Evolutionary conservation across 2,329 filamentous ascomycete genomes (phyloP), one percentile per base, ranked within the genome.

Genomic region (Fusarium sp.): DNA sequence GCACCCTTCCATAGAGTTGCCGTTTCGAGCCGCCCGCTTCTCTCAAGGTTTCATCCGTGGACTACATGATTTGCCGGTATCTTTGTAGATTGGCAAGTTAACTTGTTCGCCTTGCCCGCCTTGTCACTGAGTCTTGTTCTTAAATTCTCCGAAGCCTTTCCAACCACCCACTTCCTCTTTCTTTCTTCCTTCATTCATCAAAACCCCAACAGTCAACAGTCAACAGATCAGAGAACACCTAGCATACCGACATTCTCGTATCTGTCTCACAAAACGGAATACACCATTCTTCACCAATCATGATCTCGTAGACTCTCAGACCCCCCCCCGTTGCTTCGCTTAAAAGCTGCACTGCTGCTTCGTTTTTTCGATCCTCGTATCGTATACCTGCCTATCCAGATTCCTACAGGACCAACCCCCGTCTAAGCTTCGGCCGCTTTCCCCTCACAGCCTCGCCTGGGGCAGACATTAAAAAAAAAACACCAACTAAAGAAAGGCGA

Each of bases 401-500:
- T 33, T 33, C n/a, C 18, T 41, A 6, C 54, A 29, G 27, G 27
- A 29, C 27, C 9, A 29, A 29, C n/a, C 31, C 29, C 50, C 35
- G 10, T 37, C 54, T 69, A 31, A 56, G 41, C 60, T 65, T 65
- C 24, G 39, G 60, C 50, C 70, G 57, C 50, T 72, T 59, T 65
- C 72, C 66, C 60, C 63, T 54, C 71, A 74, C 75, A 76, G 75
- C 75, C 76, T 78, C 73, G 68, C 68, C 73, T 58, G 43, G 29
- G 27, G 9, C 29, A 31, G 29, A 31, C 29, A 31, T 4, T n/a
- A n/a, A 29, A 41, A 31, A 72, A 29, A 63, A 63, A 59, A 68
- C 57, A 64, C 57, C 68, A 56, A 67, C 70, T 68, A 69, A 73
- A 65, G 72, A 68, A 72, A 67, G 18, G 20, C 22, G 43, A 52